These are phyloP conservation scores for Paramecium sexaurelia DNA, from an alignment of 73 alveolate species.

Conservation along the genomic window DNA sequence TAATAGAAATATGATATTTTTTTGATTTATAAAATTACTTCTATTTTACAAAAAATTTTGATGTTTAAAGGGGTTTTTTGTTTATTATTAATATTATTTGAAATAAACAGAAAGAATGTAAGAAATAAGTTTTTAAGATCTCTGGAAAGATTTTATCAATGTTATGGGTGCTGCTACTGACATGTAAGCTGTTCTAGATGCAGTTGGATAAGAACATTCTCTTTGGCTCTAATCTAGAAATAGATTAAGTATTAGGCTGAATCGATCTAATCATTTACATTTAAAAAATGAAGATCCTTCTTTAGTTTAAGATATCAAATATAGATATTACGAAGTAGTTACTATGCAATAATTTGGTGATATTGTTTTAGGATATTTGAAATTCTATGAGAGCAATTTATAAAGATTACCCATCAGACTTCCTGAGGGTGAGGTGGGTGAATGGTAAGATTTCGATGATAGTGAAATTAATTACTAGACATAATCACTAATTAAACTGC, in stretches of 20 bases:
- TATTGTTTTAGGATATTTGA: not conserved
- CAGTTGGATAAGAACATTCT: not conserved
- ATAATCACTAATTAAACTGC: not conserved
- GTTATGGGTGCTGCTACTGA: constrained; percentile 20
- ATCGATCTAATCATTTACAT: not conserved
- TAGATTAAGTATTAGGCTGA: not conserved
- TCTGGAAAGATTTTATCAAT: not conserved
- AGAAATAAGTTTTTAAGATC: not conserved
- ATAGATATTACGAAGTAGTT: not conserved
- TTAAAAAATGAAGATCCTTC: not conserved
- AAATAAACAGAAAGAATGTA: not conserved
- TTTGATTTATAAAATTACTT: not conserved
- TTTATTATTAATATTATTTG: not conserved
- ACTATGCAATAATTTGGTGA: constrained; percentile 20
- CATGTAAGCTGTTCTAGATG: not conserved
- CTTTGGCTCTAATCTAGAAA: not conserved
- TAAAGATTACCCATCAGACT: not conserved
- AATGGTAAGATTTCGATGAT: not conserved
- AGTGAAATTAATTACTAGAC: not conserved
- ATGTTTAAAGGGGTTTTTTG: not conserved
- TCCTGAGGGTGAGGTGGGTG: constrained; percentile 23
- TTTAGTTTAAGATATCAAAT: not conserved
- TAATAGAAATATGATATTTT: not conserved
- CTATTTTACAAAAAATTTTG: not conserved
- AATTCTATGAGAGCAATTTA: not conserved